phyloP scores from a whole-genome alignment of 176 grass and related monocot species.

The Cenchrus purpureus region DNA sequence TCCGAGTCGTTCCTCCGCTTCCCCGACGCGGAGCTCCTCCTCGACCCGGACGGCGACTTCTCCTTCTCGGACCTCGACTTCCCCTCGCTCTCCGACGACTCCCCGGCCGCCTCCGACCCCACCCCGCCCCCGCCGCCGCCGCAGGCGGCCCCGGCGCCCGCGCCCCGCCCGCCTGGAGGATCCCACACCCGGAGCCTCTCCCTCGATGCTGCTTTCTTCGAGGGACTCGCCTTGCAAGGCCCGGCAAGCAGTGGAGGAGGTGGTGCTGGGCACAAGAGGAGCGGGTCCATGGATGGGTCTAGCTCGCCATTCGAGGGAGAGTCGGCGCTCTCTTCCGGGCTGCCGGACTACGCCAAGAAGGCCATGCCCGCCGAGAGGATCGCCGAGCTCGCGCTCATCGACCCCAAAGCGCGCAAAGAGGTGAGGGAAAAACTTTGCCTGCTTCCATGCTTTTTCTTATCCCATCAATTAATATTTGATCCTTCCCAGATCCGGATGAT shows the following conservation, averaged over 20 bases:
- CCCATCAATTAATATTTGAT: not conserved
- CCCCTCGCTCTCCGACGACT: slow-evolving; percentile 87
- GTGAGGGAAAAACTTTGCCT: slow-evolving; percentile 8
- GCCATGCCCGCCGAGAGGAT: slow-evolving; percentile 77
- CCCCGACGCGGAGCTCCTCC: slow-evolving; percentile 79
- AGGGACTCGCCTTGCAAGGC: slow-evolving; percentile 61
- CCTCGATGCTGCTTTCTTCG: slow-evolving; percentile 88
- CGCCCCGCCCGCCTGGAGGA: slow-evolving; percentile 38
- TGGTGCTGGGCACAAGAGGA: slow-evolving; percentile 61
- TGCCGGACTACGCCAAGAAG: slow-evolving; percentile 93
- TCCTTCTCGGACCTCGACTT: slow-evolving; percentile 93
- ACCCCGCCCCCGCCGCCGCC: slow-evolving; percentile 32
- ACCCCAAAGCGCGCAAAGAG: slow-evolving; percentile 99
- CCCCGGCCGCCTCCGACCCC: slow-evolving; percentile 52
- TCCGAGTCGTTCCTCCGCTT: slow-evolving; percentile 85
- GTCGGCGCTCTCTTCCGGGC: slow-evolving; percentile 44
- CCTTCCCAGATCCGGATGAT: slow-evolving; percentile 20
- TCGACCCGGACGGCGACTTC: slow-evolving; percentile 85
- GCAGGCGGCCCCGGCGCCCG: slow-evolving; percentile 17
- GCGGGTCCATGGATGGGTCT: slow-evolving; percentile 79
- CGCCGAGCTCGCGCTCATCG: slow-evolving; percentile 83
- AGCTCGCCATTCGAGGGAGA: slow-evolving; percentile 76
- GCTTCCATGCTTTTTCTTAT: not conserved
- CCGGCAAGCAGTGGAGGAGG: slow-evolving; percentile 8
- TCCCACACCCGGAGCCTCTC: slow-evolving; percentile 79